Base-by-base conservation (phyloP, 257 asterid species). In the Solanum habrochaites region DNA sequence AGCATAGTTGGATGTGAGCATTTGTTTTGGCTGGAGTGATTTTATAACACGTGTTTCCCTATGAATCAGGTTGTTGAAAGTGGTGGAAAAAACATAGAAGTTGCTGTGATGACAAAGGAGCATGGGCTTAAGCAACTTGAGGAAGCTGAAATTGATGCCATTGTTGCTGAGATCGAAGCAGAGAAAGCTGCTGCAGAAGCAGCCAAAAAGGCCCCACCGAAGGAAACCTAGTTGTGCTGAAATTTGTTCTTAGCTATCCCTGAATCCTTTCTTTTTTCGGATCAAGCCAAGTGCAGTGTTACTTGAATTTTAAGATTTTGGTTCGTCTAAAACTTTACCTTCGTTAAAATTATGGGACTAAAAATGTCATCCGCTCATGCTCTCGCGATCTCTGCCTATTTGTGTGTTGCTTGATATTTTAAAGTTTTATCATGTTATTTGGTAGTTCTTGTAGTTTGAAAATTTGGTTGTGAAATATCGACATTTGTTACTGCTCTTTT, bases 171-270 rank as follows among this genome's bases (percentile, higher is more conserved):
- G 78, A 95, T 95, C 43, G 98, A 95, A 80, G 98, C 96, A 21
- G 99, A 95, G 91, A 95, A 96, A 87, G 98, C 99, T 3, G 99
- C 99, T 86, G 98, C 98, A 4, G 99, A 96, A 90, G 98, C 98
- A 90, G 99, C 99, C 43, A 96, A 95, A 93, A 96, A 96, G 91
- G 95, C 90, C 72, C 98, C 96, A 14, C 90, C 93, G 86, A 47
- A 91, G 83, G 93, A 95, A 90, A 86, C 88, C 90, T 89, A 95
- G 87, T 75, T 81, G 72, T 40, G 69, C 88, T 85, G 47, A 75
- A 77, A 64, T 66, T 66, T 21, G 6, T 21, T 5, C 45, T 16
- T 74, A 32, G 11, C 83, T 32, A 47, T 74, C 14, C 75, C 43
- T 85, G 85, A 77, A 62, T 58, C 60, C 25, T 35, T 82, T n/a